phyloP scores from a whole-genome alignment of 495 filamentous ascomycete species.

The Sabuloglossum arenarium region DNA sequence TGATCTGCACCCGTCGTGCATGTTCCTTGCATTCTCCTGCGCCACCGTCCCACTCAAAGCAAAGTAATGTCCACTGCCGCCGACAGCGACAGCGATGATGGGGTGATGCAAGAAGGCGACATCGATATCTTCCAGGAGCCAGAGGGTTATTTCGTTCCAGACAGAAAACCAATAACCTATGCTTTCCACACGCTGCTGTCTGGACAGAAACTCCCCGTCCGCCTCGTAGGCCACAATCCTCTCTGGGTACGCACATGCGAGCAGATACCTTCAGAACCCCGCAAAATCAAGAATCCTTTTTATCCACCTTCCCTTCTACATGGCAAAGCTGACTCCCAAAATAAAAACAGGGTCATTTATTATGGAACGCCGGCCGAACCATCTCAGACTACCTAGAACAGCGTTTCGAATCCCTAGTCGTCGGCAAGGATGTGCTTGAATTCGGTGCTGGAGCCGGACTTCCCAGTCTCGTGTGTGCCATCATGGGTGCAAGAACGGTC shows the following conservation, averaged over 20 bases:
- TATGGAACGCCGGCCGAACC: slow-evolving; percentile 73
- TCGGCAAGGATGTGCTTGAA: slow-evolving; percentile 50
- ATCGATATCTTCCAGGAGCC: slow-evolving; percentile 56
- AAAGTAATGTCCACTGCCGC: too few species aligned
- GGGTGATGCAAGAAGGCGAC: background rate
- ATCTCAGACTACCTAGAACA: slow-evolving; percentile 59
- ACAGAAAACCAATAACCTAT: slow-evolving; percentile 39
- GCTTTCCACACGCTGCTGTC: slow-evolving; percentile 46
- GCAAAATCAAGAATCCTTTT: background rate
- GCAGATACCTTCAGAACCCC: background rate
- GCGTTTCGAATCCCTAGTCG: slow-evolving; percentile 31
- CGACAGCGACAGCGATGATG: background rate
- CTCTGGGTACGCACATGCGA: slow-evolving; percentile 41
- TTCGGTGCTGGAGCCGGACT: slow-evolving; percentile 80
- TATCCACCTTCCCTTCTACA: background rate
- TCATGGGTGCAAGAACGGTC: slow-evolving; percentile 34
- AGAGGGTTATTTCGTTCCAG: slow-evolving; percentile 49
- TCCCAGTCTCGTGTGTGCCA: slow-evolving; percentile 54
- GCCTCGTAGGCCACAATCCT: slow-evolving; percentile 76
- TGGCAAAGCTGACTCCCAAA: too few species aligned
- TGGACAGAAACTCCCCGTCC: slow-evolving; percentile 44
- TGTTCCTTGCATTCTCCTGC: background rate
- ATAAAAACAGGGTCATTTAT: slow-evolving; percentile 44
- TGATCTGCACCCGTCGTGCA: too few species aligned
- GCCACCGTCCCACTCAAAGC: background rate